Evolutionary conservation across 257 asterid species (phyloP), one percentile per base, ranked within the genome.

Genomic region (Parsonsia alboflavescens): DNA sequence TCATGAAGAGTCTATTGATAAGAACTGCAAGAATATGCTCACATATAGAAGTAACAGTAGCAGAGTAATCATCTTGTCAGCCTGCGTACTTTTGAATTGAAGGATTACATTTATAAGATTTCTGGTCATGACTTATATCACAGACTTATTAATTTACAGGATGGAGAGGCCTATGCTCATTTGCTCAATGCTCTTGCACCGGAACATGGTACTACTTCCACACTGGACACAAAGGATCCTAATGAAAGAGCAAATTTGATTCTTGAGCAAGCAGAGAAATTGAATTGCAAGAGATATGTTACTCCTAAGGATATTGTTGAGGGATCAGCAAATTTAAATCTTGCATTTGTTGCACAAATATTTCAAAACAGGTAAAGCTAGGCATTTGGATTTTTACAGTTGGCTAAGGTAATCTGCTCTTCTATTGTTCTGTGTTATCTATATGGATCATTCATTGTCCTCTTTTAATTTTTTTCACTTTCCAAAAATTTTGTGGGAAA

Each of bases 291-390:
- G 77, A 84, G 95, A 90, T 92, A 84, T 81, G 87, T 92, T 64
- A 86, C 93, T 76, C 86, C 99, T 42, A 87, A 87, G 80, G 99
- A 94, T 80, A 94, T 94, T 19, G 96, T 90, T 11, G 97, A 94
- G 75, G 97, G 99, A 68, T 89, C 96, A 3, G 15, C 97, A 66
- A 94, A 94, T 75, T 75, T 94, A 69, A 94, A 94, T 86, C 95
- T 94, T 67, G 99, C 96, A n/a, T 94, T 94, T 80, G 97, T 94
- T 26, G 98, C 98, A 45, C 97, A 94, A 75, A 90, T 91, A 84
- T 94, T 94, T 84, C 97, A 94, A 75, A 86, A 94, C 77, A 91
- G 97, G 98, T 91, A 54, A 68, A 76, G 41, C 59, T 26, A 21
- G 24, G 0, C 5, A 16, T 61, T 70, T 17, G 22, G 30, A 49